Evolutionary conservation across 306 rosid species (phyloP), one percentile per base, ranked within the genome.

Genomic region (Quercus robur): DNA sequence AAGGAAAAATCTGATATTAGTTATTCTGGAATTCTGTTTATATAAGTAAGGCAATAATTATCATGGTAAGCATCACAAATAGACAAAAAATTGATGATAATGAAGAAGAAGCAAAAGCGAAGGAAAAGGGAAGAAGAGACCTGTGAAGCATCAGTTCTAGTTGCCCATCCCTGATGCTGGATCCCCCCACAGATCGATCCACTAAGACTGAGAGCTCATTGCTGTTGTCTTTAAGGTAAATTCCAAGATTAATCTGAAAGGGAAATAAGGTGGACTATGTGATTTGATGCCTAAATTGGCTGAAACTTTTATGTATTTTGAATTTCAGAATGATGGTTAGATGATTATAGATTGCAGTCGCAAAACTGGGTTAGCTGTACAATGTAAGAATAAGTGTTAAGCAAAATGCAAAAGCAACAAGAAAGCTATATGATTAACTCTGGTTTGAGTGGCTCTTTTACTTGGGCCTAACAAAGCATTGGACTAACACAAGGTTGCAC

Each of bases 61-160:
- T 46, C 52, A 46, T 46, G 52, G 15, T 46, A 11, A 9, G 52
- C 52, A 46, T 46, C 52, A 46, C 12, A 46, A 2, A 46, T 46
- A 46, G 15, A 12, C 52, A 46, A 10, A 55, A 21, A 75, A 35
- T 62, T 61, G 31, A 49, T 8, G 46, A 72, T 49, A 54, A 15
- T 35, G 11, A 18, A 77, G 35, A 12, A 77, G 28, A 73, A 55
- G 82, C 41, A 10, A 64, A 18, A 67, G 44, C 23, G 31, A 46
- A 35, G 5, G 58, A 51, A 81, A 79, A 2, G 20, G 49, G 23
- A 56, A 51, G 31, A 67, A 56, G 78, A 83, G 82, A 92, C 97
- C 97, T 90, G 73, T 92, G 97, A 84, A 90, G 78, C 95, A 92
- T 92, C 70, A 92, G 87, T 80, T 92, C 97, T 74, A 89, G 5